Evolutionary conservation across 768 basidiomycete species (phyloP).

Genomic region (Coprinopsis strossmayeri): DNA sequence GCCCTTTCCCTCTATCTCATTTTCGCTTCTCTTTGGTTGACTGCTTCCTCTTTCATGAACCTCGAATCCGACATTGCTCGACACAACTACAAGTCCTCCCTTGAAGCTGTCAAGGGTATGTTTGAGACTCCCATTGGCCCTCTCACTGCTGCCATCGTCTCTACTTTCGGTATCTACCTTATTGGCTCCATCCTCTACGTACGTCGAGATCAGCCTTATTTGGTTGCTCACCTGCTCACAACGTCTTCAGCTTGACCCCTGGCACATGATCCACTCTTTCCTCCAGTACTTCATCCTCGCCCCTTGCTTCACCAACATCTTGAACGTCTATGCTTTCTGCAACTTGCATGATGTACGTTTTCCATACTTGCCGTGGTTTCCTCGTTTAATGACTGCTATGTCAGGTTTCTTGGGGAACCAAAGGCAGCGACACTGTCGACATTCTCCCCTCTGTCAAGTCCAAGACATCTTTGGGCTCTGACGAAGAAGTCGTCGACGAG

Average conservation of each 20-base stretch:
- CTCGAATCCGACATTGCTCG: conserved; percentile 25
- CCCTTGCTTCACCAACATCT: conserved; percentile 88
- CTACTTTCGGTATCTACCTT: conserved; percentile 86
- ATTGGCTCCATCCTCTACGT: conserved; percentile 76
- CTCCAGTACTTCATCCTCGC: conserved; percentile 85
- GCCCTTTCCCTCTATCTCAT: conserved; percentile 79
- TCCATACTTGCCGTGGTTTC: no score
- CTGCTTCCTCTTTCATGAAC: conserved; percentile 68
- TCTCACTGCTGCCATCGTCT: conserved; percentile 79
- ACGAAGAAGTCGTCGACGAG: conserved; percentile 79
- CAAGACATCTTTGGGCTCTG: conserved; percentile 61
- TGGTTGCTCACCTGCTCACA: neutral
- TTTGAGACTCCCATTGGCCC: conserved; percentile 74
- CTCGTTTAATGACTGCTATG: no score
- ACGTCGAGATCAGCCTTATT: conserved; percentile 35
- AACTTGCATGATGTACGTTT: conserved; percentile 94
- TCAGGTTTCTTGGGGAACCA: conserved; percentile 95
- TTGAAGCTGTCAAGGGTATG: conserved; percentile 51
- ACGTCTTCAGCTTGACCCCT: conserved; percentile 61
- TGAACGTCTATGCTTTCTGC: conserved; percentile 96
- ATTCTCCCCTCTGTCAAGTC: conserved; percentile 82
- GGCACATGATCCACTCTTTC: conserved; percentile 96
- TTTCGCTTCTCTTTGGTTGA: conserved; percentile 81
- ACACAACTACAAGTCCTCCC: conserved; percentile 31
- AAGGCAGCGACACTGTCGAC: conserved; percentile 92